Conservation (phyloP, 176 grass and related monocot species). For the Carex littledalei region DNA sequence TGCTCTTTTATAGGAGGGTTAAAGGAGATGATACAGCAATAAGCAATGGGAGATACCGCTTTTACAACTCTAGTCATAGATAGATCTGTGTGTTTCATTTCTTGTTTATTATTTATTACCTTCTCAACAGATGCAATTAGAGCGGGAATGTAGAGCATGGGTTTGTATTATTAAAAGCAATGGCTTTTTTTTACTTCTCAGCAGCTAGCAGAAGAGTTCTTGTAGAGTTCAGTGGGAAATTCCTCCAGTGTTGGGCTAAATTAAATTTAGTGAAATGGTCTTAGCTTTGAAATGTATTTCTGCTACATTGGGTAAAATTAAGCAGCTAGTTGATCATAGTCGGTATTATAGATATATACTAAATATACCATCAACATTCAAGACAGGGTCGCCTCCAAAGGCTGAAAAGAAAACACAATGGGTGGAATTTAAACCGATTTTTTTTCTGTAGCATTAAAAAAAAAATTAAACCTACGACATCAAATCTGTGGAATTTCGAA, state of each 20-base stretch:
- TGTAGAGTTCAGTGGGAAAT: not conserved
- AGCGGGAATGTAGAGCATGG: conserved; percentile 18
- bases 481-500: too few species aligned
- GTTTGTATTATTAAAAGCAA: conserved; percentile 18
- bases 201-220: not conserved
- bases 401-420: not conserved
- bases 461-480: too few species aligned
- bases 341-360: not conserved
- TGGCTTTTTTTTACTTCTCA: conserved; percentile 1
- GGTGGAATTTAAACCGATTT: not conserved
- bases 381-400: not conserved
- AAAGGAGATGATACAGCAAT: conserved; percentile 41
- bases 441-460: too few species aligned
- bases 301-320: not conserved
- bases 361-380: too few species aligned
- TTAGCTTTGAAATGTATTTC: not conserved
- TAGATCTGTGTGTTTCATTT: conserved; percentile 28
- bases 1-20: conserved; percentile 90
- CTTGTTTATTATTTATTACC: conserved; percentile 15
- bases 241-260: not conserved
- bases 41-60: conserved; percentile 52
- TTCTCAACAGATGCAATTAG: conserved; percentile 8
- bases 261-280: not conserved
- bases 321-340: not conserved
- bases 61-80: conserved; percentile 46